Evolutionary conservation across 805 yeast species (phyloP).

Genomic region (Suhomyces kilbournensis): DNA sequence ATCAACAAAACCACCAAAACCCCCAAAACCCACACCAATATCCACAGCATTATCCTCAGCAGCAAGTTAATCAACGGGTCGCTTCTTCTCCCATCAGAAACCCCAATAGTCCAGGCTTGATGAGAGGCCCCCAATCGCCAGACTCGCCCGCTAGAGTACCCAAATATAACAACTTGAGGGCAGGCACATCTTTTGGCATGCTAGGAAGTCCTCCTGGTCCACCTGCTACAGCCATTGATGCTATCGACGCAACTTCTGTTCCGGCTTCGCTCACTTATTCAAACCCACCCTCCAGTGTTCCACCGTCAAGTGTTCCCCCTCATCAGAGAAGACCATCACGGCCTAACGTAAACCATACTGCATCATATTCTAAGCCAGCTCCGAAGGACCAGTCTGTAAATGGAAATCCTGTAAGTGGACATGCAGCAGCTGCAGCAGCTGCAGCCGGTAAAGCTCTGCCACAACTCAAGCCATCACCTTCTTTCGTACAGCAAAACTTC

Average conservation of each 20-base stretch:
- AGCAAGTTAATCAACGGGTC: not conserved
- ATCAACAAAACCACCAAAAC: not conserved
- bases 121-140: not conserved
- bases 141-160: conserved; percentile 1
- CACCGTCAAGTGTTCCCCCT: no score
- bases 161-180: conserved; percentile 11
- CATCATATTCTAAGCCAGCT: not conserved
- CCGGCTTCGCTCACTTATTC: not conserved
- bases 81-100: not conserved
- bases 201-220: not conserved
- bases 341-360: not conserved
- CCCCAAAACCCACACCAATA: conserved; percentile 6
- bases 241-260: not conserved
- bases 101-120: not conserved
- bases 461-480: not conserved
- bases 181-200: conserved; percentile 17
- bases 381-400: not conserved
- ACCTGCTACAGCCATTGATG: not conserved
- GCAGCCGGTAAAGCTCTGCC: conserved; percentile 5
- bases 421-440: conserved; percentile 7
- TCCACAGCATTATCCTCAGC: conserved; percentile 3
- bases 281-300: not conserved
- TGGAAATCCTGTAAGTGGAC: not conserved
- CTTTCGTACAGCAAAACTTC: not conserved
- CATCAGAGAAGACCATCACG: not conserved